Evolutionary conservation across 2,329 filamentous ascomycete genomes (phyloP).

Genomic region (Fusarium sarcochroum): DNA sequence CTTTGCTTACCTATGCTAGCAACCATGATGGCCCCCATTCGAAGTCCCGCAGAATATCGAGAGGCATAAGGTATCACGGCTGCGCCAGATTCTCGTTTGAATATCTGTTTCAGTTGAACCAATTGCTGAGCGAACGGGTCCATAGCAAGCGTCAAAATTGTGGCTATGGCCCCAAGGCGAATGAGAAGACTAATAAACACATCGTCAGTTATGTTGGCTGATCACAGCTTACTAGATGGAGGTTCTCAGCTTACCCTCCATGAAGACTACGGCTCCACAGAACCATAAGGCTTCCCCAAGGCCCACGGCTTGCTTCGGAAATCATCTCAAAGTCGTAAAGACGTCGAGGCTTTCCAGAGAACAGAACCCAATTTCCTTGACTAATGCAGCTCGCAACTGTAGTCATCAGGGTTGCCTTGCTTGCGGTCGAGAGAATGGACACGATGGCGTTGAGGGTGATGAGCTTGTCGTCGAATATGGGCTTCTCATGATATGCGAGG

Average conservation of each 20-base stretch:
- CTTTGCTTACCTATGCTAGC: background rate
- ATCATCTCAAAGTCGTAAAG: constrained; percentile 35
- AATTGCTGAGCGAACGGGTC: constrained; percentile 37
- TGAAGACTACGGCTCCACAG: constrained; percentile 12
- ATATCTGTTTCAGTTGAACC: constrained; percentile 15
- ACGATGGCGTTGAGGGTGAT: constrained; percentile 33
- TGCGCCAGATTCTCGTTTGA: background rate
- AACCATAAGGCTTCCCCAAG: constrained; percentile 24
- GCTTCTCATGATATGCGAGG: constrained; percentile 17
- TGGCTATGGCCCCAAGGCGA: constrained; percentile 28
- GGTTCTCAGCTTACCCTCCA: constrained; percentile 19
- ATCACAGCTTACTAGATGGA: too few species aligned
- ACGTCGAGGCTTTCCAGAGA: constrained; percentile 17
- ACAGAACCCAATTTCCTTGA: constrained; percentile 35
- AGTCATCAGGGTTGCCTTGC: constrained; percentile 18
- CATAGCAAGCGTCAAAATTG: constrained; percentile 30
- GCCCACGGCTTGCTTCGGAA: constrained; percentile 28
- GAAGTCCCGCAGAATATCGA: constrained; percentile 17
- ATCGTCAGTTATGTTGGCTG: background rate
- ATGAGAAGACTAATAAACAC: constrained; percentile 6
- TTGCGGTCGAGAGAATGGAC: constrained; percentile 28
- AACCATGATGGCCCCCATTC: background rate
- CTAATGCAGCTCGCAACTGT: constrained; percentile 27
- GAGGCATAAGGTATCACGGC: constrained; percentile 15
- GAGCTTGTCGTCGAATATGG: constrained; percentile 24